These are phyloP conservation scores for Cucumis cinereus DNA, from an alignment of 306 rosid genomes.

Conservation along the genomic window DNA sequence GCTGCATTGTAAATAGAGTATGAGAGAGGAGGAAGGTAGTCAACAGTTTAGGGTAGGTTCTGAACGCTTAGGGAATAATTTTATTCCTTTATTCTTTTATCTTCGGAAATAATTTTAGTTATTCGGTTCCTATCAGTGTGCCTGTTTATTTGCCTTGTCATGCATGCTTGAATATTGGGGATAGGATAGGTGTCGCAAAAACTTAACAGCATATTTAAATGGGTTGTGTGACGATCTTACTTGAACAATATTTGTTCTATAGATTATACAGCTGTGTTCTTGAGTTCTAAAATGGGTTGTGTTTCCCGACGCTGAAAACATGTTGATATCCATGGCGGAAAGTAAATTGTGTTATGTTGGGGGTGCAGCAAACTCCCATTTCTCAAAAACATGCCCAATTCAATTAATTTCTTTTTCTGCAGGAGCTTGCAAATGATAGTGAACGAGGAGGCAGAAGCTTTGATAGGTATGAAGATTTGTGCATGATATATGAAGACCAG, in stretches of 20 bases:
- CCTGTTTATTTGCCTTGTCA: background rate
- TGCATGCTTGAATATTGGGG: background rate
- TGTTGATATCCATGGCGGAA: background rate
- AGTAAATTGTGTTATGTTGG: background rate
- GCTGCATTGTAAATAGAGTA: background rate
- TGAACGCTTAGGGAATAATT: background rate
- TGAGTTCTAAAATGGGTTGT: no score
- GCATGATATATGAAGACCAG: conserved; percentile 12
- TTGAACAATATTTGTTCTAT: no score
- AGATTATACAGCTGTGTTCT: no score
- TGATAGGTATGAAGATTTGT: conserved; percentile 19
- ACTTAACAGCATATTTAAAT: background rate
- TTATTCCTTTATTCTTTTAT: background rate
- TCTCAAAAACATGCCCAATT: background rate
- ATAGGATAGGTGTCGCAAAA: background rate
- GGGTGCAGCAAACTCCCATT: background rate
- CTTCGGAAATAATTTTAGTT: background rate
- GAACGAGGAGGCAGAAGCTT: conserved; percentile 14
- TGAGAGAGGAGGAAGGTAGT: background rate
- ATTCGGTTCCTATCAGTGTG: background rate
- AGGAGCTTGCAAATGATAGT: conserved; percentile 23
- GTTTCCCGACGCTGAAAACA: background rate
- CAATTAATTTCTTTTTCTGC: conserved; percentile 7
- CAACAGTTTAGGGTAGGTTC: no score
- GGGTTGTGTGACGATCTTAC: background rate